phyloP scores from a whole-genome alignment of 306 rosid genomes.

The Dalbergia cochinchinensis region DNA sequence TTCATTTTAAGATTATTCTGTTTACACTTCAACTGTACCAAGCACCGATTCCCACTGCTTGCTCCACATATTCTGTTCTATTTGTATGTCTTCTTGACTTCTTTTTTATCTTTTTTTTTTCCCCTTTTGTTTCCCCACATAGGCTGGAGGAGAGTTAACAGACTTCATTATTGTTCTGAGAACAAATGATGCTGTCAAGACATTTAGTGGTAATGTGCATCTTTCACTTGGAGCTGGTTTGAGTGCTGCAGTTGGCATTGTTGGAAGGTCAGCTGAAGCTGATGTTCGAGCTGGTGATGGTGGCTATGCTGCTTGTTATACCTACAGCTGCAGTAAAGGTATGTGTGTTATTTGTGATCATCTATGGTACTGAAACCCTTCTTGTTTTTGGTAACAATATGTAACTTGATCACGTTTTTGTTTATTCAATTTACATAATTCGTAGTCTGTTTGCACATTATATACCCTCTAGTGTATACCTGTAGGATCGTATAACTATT shows the following conservation, averaged over 20 bases:
- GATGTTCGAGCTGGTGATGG: constrained; percentile 98
- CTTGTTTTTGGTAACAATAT: neutral
- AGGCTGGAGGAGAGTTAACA: constrained; percentile 98
- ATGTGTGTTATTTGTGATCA: constrained; percentile 29
- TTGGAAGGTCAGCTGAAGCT: constrained; percentile 93
- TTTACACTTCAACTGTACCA: constrained; percentile 23
- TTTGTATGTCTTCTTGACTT: constrained; percentile 33
- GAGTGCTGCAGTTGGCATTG: constrained; percentile 91
- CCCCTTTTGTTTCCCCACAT: neutral
- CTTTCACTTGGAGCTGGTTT: constrained; percentile 90
- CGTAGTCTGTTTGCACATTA: constrained; percentile 1
- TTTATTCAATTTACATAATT: neutral
- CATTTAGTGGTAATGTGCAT: constrained; percentile 82
- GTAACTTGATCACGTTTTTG: neutral
- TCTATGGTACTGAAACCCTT: constrained; percentile 9
- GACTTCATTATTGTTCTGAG: constrained; percentile 91
- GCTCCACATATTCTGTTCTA: constrained; percentile 4
- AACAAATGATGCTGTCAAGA: constrained; percentile 81
- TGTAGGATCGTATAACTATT: neutral
- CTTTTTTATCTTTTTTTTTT: neutral
- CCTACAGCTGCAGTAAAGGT: constrained; percentile 99
- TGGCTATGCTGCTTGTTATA: constrained; percentile 90
- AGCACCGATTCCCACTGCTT: constrained; percentile 25
- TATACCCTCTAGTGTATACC: neutral
- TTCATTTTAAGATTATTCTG: constrained; percentile 13